Percentiles rank a stretch among this genome's conserved stretches.
phyloP scores from a whole-genome alignment of 768 basidiomycete species.

The Hirschioporus abietinus region DNA sequence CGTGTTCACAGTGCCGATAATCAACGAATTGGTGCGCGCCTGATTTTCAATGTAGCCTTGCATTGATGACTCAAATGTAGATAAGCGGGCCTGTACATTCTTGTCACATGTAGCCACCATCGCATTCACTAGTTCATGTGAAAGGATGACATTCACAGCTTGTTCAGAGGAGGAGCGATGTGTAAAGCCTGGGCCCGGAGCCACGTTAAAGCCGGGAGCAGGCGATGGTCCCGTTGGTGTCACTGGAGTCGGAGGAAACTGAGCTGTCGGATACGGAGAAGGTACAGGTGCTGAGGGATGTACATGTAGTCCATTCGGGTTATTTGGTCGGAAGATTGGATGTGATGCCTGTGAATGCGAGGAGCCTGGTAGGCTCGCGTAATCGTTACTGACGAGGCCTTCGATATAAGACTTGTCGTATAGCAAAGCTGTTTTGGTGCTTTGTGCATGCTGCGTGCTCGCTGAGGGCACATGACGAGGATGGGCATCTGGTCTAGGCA shows the following conservation, averaged over 20 bases:
- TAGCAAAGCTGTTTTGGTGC: background rate
- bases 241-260: background rate
- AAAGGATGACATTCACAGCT: background rate
- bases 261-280: background rate
- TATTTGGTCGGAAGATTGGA: background rate
- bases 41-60: background rate
- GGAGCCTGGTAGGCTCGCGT: no score
- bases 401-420: background rate
- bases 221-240: background rate
- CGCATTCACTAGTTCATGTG: background rate
- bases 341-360: no score
- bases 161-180: background rate
- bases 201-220: background rate
- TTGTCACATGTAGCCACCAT: background rate
- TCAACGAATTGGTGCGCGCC: no score
- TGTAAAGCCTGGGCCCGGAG: background rate
- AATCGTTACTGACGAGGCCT: no score
- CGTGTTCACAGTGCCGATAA: background rate
- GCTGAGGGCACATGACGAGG: background rate
- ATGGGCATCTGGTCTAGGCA: background rate
- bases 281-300: background rate
- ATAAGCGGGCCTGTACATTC: background rate
- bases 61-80: background rate
- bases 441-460: background rate
- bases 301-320: background rate